Conservation (phyloP, 495 filamentous ascomycete genomes). For the Schizothecium vesticola region DNA sequence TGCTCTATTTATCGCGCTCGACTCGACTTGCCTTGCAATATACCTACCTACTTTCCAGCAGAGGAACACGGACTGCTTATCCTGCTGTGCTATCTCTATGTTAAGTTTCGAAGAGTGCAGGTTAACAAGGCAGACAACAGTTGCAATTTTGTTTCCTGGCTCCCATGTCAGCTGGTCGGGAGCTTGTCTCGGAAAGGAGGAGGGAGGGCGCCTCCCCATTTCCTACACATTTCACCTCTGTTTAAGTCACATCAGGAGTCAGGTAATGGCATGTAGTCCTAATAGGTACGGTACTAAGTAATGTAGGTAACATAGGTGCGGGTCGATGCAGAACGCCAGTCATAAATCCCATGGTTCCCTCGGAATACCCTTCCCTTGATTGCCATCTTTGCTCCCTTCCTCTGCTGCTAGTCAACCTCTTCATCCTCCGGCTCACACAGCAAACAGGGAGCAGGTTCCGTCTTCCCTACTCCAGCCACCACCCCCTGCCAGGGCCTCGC, state of each 20-base stretch:
- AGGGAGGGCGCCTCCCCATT: too few relatives aligned
- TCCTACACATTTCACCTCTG: not conserved
- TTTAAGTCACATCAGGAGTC: not conserved
- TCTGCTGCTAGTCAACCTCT: not conserved
- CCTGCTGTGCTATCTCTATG: not conserved
- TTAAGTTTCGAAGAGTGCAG: too few relatives aligned
- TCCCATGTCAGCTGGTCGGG: too few relatives aligned
- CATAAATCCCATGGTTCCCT: not conserved
- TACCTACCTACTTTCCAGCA: not conserved
- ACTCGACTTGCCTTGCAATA: not conserved
- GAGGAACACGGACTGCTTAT: not conserved
- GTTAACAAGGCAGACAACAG: too few relatives aligned
- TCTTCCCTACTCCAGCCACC: not conserved
- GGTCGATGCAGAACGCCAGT: not conserved
- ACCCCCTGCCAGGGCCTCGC: not conserved
- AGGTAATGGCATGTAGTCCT: not conserved
- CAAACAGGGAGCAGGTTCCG: not conserved
- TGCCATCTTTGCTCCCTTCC: not conserved
- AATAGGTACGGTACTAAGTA: not conserved
- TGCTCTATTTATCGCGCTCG: not conserved
- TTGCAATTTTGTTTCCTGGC: too few relatives aligned
- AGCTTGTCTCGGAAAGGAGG: too few relatives aligned
- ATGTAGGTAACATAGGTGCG: not conserved
- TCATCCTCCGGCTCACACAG: not conserved
- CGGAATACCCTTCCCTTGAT: not conserved